Base-by-base conservation (phyloP, 352 stramenopile genomes). In the Pythium biforme region DNA sequence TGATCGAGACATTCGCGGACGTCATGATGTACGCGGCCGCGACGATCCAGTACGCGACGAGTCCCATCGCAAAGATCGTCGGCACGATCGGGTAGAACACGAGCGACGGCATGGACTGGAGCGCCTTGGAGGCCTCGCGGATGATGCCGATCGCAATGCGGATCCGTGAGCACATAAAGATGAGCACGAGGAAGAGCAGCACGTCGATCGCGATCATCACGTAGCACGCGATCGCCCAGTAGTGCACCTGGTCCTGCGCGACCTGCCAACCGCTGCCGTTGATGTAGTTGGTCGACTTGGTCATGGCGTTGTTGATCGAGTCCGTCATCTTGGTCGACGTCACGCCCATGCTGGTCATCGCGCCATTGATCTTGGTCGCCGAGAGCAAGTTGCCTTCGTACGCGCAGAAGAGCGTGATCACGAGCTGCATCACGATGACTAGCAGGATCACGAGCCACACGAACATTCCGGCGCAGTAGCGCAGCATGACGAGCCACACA, bases 81-180 rank as follows among this genome's bases (percentile, higher is more conserved):
- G 81, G 87, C 17, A 96, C 20, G 14, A 96, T 66, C 2, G 88
- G 89, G 54, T 89, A 88, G 15, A 96, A 66, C 39, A 83, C 78
- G 22, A 97, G 68, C 52, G 86, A 80, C 17, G 88, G 83, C 77
- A 96, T 95, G 34, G 70, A 54, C 50, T 86, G 74, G 17, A 97
- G 66, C 20, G 83, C 86, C 62, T 89, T 90, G 26, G 81, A 90
- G 34, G 89, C 81, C 66, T 96, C 86, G 11, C 81, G 77, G 55
- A 97, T 92, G 68, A 95, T 90, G 14, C 80, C 83, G 53, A 97
- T 92, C 14, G 89, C 88, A 37, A 95, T 87, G 50, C 75, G 72
- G 55, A 97, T 95, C 29, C 88, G 83, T 14, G 85, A 74, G 47
- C 85, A 89, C 71, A 96, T 82, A 70, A 91, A 90, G 43, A 95